Conservation (phyloP, 257 asterid genomes). For the Jacaranda copaia region DNA sequence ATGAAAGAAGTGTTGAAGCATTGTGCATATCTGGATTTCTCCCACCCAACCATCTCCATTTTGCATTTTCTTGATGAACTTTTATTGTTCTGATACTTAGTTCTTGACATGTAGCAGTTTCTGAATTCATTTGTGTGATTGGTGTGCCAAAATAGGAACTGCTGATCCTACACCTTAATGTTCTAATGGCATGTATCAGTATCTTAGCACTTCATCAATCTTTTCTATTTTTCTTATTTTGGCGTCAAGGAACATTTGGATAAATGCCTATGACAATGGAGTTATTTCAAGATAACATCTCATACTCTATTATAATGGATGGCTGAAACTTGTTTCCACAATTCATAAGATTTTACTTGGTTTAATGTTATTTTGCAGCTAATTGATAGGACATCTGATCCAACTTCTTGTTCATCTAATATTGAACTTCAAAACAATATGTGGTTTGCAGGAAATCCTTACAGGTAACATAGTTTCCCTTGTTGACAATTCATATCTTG, state of each 20-base stretch:
- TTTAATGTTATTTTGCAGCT: slow-evolving; percentile 55
- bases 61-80: slow-evolving; percentile 5
- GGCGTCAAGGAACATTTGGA: slow-evolving; percentile 10
- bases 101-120: slow-evolving; percentile 4
- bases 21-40: background rate
- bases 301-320: slow-evolving; percentile 2
- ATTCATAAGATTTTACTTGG: slow-evolving; percentile 2
- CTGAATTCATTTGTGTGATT: slow-evolving; percentile 24
- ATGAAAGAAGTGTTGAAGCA: background rate
- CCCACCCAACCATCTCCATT: background rate
- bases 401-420: slow-evolving; percentile 67
- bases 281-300: background rate
- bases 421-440: slow-evolving; percentile 56
- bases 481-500: slow-evolving; percentile 11
- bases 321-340: background rate
- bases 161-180: background rate
- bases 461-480: slow-evolving; percentile 58
- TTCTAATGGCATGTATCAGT: background rate
- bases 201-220: background rate
- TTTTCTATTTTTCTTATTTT: slow-evolving; percentile 6
- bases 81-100: background rate
- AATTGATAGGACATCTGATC: slow-evolving; percentile 55
- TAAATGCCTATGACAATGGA: background rate
- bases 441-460: slow-evolving; percentile 53
- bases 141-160: slow-evolving; percentile 1